Conservation (phyloP, 139 green algal species). For the Mesotaenium endlicherianum region DNA sequence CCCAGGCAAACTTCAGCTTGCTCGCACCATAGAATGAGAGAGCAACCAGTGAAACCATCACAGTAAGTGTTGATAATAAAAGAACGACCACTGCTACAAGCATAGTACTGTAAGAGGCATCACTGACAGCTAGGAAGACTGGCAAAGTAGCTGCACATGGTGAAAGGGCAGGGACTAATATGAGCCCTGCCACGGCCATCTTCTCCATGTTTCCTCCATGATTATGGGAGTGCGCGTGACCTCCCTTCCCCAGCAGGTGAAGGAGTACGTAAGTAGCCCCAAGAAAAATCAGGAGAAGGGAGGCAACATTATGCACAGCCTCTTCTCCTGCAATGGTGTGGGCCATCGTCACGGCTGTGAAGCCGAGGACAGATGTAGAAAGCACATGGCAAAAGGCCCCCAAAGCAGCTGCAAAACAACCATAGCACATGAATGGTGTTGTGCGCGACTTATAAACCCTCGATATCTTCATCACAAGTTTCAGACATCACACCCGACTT, state of each 20-base stretch:
- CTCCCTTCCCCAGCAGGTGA: constrained; percentile 8
- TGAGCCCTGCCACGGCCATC: constrained; percentile 21
- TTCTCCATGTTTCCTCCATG: constrained; percentile 23
- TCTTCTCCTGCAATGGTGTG: constrained; percentile 37
- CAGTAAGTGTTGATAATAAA: constrained; percentile 29
- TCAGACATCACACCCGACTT: no score
- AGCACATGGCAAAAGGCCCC: constrained; percentile 33
- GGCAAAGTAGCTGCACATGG: constrained; percentile 44
- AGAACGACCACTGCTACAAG: constrained; percentile 13
- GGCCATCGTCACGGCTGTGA: constrained; percentile 39
- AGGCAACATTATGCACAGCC: constrained; percentile 30
- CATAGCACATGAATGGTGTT: no score
- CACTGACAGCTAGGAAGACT: constrained; percentile 40
- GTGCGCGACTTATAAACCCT: no score
- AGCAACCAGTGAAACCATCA: constrained; percentile 34
- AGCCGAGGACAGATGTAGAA: constrained; percentile 40
- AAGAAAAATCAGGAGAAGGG: constrained; percentile 41
- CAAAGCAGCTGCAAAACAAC: constrained; percentile 35
- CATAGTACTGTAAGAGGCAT: not conserved
- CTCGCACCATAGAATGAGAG: constrained; percentile 20
- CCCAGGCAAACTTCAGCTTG: constrained; percentile 35
- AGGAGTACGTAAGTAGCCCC: constrained; percentile 28
- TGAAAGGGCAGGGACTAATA: constrained; percentile 39
- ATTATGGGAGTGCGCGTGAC: constrained; percentile 12
- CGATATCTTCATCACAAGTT: no score